Evolutionary conservation across 148 eudicot species (phyloP).

Genomic region (Dysphania ambrosioides): DNA sequence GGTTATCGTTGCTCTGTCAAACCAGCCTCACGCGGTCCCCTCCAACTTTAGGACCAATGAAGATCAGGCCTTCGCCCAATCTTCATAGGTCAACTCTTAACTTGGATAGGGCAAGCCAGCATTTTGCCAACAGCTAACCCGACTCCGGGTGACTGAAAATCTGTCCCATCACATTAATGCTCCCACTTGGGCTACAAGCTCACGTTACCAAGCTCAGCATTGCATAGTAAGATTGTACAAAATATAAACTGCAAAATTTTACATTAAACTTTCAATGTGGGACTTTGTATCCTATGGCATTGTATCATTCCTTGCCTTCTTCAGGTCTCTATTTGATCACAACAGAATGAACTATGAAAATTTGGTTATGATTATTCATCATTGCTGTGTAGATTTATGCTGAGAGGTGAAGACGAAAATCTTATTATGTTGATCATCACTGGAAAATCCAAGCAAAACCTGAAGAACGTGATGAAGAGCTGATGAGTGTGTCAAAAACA

Average conservation of each 20-base stretch:
- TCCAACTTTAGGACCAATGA: neutral
- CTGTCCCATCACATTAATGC: slow-evolving; percentile 14
- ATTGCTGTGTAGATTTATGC: neutral
- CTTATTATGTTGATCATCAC: neutral
- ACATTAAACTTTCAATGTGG: neutral
- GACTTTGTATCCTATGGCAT: neutral
- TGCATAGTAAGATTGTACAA: fast-evolving
- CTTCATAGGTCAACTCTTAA: slow-evolving; percentile 16
- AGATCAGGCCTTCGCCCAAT: slow-evolving; percentile 1
- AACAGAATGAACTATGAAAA: neutral
- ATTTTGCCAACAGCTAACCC: neutral
- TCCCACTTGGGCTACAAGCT: slow-evolving; percentile 26
- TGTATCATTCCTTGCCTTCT: neutral
- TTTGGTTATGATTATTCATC: neutral
- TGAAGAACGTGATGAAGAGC: neutral
- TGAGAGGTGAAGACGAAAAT: neutral
- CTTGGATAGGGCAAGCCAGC: slow-evolving; percentile 21
- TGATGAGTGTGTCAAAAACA: neutral
- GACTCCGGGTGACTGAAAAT: neutral
- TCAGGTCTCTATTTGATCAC: neutral
- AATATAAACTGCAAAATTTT: too few species aligned
- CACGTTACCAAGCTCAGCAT: slow-evolving; percentile 21
- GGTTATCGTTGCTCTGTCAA: neutral
- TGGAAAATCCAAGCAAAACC: neutral
- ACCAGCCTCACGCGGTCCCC: neutral